phyloP scores from a whole-genome alignment of 1,284 basidiomycete genomes.

The Gymnopus androsaceus region DNA sequence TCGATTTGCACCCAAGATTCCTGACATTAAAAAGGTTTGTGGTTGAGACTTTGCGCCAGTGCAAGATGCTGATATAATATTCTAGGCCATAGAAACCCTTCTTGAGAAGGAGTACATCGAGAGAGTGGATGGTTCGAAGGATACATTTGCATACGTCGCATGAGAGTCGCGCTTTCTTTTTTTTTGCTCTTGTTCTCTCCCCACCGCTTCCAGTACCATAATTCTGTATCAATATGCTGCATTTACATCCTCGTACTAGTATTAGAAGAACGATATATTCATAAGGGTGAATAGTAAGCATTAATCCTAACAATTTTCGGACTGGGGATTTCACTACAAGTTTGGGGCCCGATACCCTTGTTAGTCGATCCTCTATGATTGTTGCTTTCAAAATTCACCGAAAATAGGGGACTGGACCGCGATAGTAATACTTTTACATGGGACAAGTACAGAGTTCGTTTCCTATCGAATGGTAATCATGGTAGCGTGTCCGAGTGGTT shows the following conservation, averaged over 20 bases:
- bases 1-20: constrained; percentile 89
- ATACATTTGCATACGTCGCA: constrained; percentile 79
- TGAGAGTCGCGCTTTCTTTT: constrained; percentile 28
- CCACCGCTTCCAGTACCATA: not conserved
- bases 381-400: too few relatives aligned
- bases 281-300: not conserved
- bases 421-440: too few relatives aligned
- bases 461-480: not conserved
- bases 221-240: constrained; percentile 3
- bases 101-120: constrained; percentile 99
- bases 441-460: too few relatives aligned
- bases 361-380: too few relatives aligned
- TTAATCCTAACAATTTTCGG: too few relatives aligned
- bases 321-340: too few relatives aligned
- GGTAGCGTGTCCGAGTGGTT: constrained; percentile 18
- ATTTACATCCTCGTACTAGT: not conserved
- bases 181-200: not conserved
- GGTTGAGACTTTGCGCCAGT: not conserved
- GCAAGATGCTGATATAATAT: not conserved
- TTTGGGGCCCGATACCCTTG: too few relatives aligned
- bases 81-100: constrained; percentile 90
- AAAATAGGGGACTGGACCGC: too few relatives aligned
- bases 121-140: constrained; percentile 81
- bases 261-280: not conserved
- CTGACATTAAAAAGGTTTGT: constrained; percentile 86